These are phyloP conservation scores for Picea sitchensis DNA, from an alignment of 75 land plant species.

Conservation along the genomic window DNA sequence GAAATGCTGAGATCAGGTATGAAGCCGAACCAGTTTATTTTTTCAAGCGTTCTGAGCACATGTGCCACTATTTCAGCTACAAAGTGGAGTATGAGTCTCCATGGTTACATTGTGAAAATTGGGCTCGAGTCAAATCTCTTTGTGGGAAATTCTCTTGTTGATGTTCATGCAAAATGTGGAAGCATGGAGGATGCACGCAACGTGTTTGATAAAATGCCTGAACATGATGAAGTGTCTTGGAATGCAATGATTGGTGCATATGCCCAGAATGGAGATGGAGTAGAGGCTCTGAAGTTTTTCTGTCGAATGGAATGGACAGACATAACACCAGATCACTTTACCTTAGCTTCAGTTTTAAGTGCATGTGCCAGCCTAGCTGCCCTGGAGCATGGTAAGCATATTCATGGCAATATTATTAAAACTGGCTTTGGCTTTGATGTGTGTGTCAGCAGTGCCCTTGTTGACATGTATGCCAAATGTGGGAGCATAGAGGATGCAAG, in stretches of 20 bases:
- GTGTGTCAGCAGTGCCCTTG: constrained; percentile 13
- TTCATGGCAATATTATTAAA: constrained; percentile 16
- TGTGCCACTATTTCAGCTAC: constrained; percentile 19
- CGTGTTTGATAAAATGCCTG: constrained; percentile 23
- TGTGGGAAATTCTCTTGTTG: constrained; percentile 43
- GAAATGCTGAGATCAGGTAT: constrained; percentile 15
- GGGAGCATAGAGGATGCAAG: constrained; percentile 16
- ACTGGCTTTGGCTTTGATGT: constrained; percentile 15
- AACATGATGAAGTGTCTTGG: constrained; percentile 20
- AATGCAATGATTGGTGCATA: constrained; percentile 21
- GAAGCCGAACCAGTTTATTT: constrained; percentile 34
- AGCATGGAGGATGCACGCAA: constrained; percentile 23
- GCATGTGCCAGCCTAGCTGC: constrained; percentile 15
- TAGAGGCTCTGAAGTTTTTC: constrained; percentile 19
- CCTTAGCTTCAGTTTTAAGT: constrained; percentile 14
- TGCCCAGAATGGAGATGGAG: constrained; percentile 6
- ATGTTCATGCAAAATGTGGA: constrained; percentile 52
- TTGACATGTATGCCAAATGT: constrained; percentile 25
- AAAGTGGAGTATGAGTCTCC: constrained; percentile 30
- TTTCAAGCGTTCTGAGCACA: constrained; percentile 34
- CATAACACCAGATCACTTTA: constrained; percentile 9
- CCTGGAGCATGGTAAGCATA: constrained; percentile 5
- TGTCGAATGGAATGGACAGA: constrained; percentile 5
- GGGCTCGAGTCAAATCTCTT: constrained; percentile 25
- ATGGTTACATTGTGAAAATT: constrained; percentile 29